phyloP scores from a whole-genome alignment of 2,329 filamentous ascomycete genomes.

The Fusarium papillatum region DNA sequence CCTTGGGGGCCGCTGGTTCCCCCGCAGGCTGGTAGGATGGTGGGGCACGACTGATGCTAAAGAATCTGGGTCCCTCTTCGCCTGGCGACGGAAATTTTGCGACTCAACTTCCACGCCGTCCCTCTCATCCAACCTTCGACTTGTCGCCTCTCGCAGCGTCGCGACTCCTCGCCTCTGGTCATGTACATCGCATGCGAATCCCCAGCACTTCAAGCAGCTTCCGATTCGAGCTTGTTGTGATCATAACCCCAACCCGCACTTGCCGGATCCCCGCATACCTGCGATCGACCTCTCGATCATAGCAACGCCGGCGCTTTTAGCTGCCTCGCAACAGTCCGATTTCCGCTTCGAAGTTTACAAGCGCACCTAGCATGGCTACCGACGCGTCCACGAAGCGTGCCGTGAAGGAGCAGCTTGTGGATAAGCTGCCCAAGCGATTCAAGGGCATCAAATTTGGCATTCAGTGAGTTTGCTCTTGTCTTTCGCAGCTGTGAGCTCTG shows the following conservation, averaged over 20 bases:
- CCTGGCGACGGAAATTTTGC: conserved; percentile 40
- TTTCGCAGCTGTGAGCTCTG: background rate
- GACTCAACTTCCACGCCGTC: conserved; percentile 26
- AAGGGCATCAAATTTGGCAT: conserved; percentile 95
- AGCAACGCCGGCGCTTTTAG: background rate
- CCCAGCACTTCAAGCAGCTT: conserved; percentile 12
- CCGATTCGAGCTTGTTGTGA: conserved; percentile 29
- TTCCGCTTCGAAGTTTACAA: background rate
- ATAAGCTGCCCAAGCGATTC: conserved; percentile 91
- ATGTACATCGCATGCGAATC: conserved; percentile 31
- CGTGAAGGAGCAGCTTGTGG: conserved; percentile 89
- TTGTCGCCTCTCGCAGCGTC: conserved; percentile 5
- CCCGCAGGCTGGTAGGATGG: conserved; percentile 39
- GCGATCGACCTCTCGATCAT: background rate
- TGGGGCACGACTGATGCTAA: conserved; percentile 42
- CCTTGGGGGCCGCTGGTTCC: conserved; percentile 13
- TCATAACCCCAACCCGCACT: conserved; percentile 2
- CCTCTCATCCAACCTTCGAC: conserved; percentile 7
- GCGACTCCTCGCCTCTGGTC: conserved; percentile 27
- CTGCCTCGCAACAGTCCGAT: background rate
- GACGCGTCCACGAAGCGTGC: conserved; percentile 47
- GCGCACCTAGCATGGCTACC: conserved; percentile 22
- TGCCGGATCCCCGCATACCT: conserved; percentile 5
- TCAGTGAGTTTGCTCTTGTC: conserved; percentile 67
- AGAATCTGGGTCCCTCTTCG: conserved; percentile 29